Percentiles rank a stretch among this genome's conserved stretches.
These are phyloP conservation scores for Colletotrichum karsti DNA, from an alignment of 2,329 filamentous ascomycete genomes.

Conservation along the genomic window DNA sequence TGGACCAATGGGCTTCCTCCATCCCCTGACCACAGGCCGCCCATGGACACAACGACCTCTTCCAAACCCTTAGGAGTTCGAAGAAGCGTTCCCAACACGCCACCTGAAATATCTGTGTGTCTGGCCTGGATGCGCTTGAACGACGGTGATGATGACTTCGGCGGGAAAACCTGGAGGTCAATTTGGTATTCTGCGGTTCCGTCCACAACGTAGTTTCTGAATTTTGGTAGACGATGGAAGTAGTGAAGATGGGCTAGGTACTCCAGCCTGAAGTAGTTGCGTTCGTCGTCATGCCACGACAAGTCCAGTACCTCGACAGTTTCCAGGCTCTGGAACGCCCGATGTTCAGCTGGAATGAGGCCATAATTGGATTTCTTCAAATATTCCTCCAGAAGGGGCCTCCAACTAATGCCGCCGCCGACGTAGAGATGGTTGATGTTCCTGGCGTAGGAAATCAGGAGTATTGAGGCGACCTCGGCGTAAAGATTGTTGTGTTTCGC, in stretches of 20 bases:
- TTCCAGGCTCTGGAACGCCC: constrained; percentile 3
- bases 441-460: not conserved
- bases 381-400: not conserved
- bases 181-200: constrained; percentile 18
- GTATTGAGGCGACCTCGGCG: not conserved
- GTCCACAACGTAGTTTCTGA: constrained; percentile 15
- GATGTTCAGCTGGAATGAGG: not conserved
- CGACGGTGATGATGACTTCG: not conserved
- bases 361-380: constrained; percentile 19
- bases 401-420: not conserved
- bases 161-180: constrained; percentile 2
- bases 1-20: not conserved
- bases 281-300: not conserved
- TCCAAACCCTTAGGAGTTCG: constrained; percentile 21
- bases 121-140: constrained; percentile 20
- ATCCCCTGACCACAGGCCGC: not conserved
- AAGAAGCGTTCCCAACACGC: constrained; percentile 22
- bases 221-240: constrained; percentile 22
- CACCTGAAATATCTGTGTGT: constrained; percentile 5
- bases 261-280: not conserved
- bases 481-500: not conserved
- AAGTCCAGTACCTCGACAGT: not conserved
- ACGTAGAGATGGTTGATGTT: not conserved
- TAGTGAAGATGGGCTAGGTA: constrained; percentile 11
- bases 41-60: constrained; percentile 3